Conservation (phyloP, 805 yeast genomes). For the Suhomyces prunicola region DNA sequence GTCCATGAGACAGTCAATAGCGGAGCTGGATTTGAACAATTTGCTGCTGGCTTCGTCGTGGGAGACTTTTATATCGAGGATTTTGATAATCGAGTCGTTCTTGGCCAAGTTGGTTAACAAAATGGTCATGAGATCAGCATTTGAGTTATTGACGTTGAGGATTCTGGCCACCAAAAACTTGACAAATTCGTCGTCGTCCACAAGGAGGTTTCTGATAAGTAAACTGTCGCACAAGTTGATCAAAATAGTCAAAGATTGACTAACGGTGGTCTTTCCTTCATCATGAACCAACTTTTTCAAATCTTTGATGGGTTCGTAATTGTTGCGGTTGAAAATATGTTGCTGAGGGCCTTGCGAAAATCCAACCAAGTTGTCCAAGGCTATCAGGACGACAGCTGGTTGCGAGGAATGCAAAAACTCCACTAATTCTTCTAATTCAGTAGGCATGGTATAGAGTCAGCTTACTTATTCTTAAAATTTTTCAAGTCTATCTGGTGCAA, state of each 20-base stretch:
- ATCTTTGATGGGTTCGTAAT: conserved; percentile 69
- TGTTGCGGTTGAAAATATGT: conserved; percentile 64
- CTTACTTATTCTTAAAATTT: background rate
- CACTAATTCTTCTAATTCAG: conserved; percentile 56
- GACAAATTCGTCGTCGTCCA: conserved; percentile 58
- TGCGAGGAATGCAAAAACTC: conserved; percentile 79
- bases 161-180: conserved; percentile 47
- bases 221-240: conserved; percentile 78
- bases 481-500: background rate
- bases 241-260: conserved; percentile 72
- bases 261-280: conserved; percentile 52
- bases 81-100: conserved; percentile 55
- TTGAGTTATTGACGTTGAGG: conserved; percentile 53
- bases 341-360: conserved; percentile 70
- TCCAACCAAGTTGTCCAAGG: conserved; percentile 79
- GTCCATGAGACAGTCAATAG: conserved; percentile 81
- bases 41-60: conserved; percentile 38
- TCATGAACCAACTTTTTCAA: conserved; percentile 59
- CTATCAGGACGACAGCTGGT: conserved; percentile 76
- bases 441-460: conserved; percentile 27
- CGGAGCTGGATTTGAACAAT: conserved; percentile 53
- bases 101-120: conserved; percentile 84
- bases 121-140: conserved; percentile 81
- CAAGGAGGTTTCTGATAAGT: conserved; percentile 60
- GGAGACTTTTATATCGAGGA: conserved; percentile 41